Evolutionary conservation across 495 filamentous ascomycete species (phyloP).

Genomic region (Aspergillus heteromorphus): DNA sequence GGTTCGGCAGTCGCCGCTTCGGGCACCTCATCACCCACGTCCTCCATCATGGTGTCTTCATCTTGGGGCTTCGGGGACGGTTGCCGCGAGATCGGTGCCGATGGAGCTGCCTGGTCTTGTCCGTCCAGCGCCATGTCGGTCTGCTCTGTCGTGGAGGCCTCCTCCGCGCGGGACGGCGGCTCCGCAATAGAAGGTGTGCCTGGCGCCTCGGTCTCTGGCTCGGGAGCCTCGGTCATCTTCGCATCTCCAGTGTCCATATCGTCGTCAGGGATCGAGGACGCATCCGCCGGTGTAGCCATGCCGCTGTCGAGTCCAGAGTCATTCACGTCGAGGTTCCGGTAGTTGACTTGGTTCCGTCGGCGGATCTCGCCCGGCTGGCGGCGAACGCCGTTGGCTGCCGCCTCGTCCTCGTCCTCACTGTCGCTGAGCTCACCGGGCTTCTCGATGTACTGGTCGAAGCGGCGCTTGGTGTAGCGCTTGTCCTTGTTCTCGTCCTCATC

Average conservation of each 20-base stretch:
- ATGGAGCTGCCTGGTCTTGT: constrained; percentile 30
- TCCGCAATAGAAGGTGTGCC: constrained; percentile 20
- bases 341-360: constrained; percentile 66
- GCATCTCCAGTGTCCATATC: constrained; percentile 45
- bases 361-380: constrained; percentile 55
- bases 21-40: constrained; percentile 33
- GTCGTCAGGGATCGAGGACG: constrained; percentile 46
- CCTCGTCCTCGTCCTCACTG: constrained; percentile 85
- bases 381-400: constrained; percentile 62
- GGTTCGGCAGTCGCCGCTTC: constrained; percentile 7
- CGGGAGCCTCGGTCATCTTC: constrained; percentile 45
- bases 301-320: constrained; percentile 65
- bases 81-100: constrained; percentile 36
- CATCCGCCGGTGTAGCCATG: constrained; percentile 47
- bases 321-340: constrained; percentile 55
- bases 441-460: constrained; percentile 73
- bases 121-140: constrained; percentile 35
- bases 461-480: constrained; percentile 71
- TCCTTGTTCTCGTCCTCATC: constrained; percentile 92
- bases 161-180: constrained; percentile 30
- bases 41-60: constrained; percentile 63
- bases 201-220: constrained; percentile 30
- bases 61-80: constrained; percentile 48
- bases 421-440: constrained; percentile 73
- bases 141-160: constrained; percentile 30